These are phyloP conservation scores for Dactylonectria estremocensis DNA, from an alignment of 2,329 filamentous ascomycete species.

Conservation along the genomic window DNA sequence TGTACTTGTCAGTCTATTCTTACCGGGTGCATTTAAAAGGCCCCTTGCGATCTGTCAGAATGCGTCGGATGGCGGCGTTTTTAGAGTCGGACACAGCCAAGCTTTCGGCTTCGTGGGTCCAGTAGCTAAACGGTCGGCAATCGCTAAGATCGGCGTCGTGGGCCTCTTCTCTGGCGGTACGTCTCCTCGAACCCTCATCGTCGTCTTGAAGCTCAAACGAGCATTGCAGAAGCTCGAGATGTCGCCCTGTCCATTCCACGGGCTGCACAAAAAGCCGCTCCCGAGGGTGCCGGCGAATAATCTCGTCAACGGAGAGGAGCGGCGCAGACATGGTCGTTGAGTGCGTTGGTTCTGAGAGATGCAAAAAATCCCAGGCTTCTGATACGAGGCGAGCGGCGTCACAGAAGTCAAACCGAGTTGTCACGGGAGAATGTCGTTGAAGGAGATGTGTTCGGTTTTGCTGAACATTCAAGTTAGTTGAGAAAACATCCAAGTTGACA, in stretches of 20 bases:
- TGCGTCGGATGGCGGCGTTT: constrained; percentile 38
- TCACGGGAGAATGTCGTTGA: neutral
- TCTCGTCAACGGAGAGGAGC: constrained; percentile 30
- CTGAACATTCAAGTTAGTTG: neutral
- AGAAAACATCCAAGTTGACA: neutral
- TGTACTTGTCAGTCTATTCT: neutral
- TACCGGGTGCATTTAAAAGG: constrained; percentile 41
- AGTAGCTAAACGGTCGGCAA: constrained; percentile 26
- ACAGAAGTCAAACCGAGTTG: neutral
- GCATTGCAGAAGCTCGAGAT: constrained; percentile 38
- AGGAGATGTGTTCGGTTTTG: neutral
- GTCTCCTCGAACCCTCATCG: neutral
- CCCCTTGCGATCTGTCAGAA: constrained; percentile 39
- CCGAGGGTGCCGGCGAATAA: constrained; percentile 43
- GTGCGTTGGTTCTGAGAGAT: neutral
- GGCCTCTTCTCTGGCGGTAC: neutral
- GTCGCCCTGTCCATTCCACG: constrained; percentile 40
- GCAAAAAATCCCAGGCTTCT: neutral
- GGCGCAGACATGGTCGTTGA: neutral
- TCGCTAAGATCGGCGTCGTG: constrained; percentile 18
- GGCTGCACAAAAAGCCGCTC: constrained; percentile 47
- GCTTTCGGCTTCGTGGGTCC: constrained; percentile 36
- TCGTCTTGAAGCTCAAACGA: constrained; percentile 31
- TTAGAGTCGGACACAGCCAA: constrained; percentile 43
- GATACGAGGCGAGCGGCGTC: neutral